Evolutionary conservation across 139 green algal species (phyloP).

Genomic region (Chlamydomonas sp.): DNA sequence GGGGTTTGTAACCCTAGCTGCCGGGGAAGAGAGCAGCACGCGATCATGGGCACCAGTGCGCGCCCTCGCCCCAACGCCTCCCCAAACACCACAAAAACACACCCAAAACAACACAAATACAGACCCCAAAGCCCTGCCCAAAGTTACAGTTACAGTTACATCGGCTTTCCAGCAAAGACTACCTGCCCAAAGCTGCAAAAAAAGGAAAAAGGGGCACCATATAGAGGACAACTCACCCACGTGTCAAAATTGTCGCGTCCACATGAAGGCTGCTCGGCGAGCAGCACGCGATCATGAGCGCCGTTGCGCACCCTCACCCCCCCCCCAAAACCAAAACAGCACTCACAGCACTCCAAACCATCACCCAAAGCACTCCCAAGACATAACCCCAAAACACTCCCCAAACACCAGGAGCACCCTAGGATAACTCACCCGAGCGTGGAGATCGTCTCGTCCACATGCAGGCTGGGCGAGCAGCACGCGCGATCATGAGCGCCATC

Average conservation of each 20-base stretch:
- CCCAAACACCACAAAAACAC: background rate
- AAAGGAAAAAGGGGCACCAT: too few species aligned
- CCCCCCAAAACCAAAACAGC: slow-evolving; percentile 21
- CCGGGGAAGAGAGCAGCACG: slow-evolving; percentile 84
- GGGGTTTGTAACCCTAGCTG: too few species aligned
- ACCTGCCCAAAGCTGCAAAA: too few species aligned
- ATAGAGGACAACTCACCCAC: too few species aligned
- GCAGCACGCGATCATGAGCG: slow-evolving; percentile 88
- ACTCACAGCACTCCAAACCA: background rate
- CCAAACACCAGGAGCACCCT: background rate
- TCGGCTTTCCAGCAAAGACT: too few species aligned
- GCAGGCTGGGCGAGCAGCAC: slow-evolving; percentile 59
- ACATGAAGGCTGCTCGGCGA: slow-evolving; percentile 60
- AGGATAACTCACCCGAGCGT: slow-evolving; percentile 51
- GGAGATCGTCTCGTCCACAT: slow-evolving; percentile 16
- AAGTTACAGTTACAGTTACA: too few species aligned
- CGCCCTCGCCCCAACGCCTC: slow-evolving; percentile 3
- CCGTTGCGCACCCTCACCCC: slow-evolving; percentile 36
- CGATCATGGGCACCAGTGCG: slow-evolving; percentile 79
- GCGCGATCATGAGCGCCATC: slow-evolving; percentile 84
- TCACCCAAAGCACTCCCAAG: background rate
- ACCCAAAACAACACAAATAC: background rate
- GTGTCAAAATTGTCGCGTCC: slow-evolving; percentile 10
- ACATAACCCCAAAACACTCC: background rate
- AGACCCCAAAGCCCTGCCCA: background rate